phyloP scores from a whole-genome alignment of 169 alveolate genomes.

The Plasmodium malariae region DNA sequence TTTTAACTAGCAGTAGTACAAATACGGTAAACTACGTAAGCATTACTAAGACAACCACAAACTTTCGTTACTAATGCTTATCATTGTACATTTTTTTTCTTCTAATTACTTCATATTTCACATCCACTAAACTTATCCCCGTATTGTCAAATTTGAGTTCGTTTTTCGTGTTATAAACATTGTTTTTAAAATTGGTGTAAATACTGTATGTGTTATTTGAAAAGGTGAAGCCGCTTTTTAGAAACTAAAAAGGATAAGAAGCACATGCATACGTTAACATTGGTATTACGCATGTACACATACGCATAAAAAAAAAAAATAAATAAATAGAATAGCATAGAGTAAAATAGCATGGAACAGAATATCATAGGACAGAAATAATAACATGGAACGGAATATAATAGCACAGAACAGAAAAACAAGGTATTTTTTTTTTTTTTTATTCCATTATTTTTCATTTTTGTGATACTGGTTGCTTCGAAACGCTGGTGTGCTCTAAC shows the following conservation, averaged over 20 bases:
- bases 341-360: too few relatives aligned
- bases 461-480: constrained; percentile 53
- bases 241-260: constrained; percentile 21
- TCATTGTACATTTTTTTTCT: background rate
- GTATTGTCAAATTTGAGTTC: constrained; percentile 54
- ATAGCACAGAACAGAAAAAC: too few relatives aligned
- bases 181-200: constrained; percentile 50
- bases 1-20: too few relatives aligned
- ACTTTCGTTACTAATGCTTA: too few relatives aligned
- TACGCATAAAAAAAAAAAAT: background rate
- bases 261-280: background rate
- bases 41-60: too few relatives aligned
- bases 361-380: too few relatives aligned
- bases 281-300: background rate
- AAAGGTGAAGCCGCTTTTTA: constrained; percentile 63
- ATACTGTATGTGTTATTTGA: constrained; percentile 56
- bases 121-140: constrained; percentile 50
- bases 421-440: background rate
- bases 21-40: too few relatives aligned
- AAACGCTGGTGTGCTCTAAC: constrained; percentile 60
- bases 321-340: too few relatives aligned
- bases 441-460: background rate
- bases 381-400: too few relatives aligned
- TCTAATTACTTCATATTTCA: constrained; percentile 37
- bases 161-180: constrained; percentile 35